phyloP scores from a whole-genome alignment of 352 stramenopile species.

The Thraustochytrium striatum region DNA sequence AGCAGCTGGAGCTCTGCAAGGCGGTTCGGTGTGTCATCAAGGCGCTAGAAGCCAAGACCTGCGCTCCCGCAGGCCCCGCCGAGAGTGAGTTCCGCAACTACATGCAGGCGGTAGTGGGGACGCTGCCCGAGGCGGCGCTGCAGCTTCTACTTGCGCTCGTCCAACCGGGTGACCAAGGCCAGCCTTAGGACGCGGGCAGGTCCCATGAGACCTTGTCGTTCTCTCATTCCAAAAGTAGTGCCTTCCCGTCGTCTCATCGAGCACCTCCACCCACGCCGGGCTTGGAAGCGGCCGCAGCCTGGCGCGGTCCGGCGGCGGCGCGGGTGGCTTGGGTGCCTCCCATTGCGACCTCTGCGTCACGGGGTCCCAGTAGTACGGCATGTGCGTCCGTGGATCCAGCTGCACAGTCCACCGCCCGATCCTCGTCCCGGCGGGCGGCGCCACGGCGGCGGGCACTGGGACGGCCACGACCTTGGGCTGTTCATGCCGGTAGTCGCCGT shows the following conservation, averaged over 20 bases:
- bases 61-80: neutral
- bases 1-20: neutral
- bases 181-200: neutral
- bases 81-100: neutral
- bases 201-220: neutral
- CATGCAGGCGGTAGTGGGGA: neutral
- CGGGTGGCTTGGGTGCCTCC: neutral
- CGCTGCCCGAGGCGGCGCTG: neutral
- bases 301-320: neutral
- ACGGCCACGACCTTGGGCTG: too few relatives aligned
- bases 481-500: neutral
- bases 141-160: neutral
- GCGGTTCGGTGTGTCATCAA: neutral
- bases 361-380: constrained; percentile 33
- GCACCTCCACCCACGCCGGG: constrained; percentile 24
- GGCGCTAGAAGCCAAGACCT: neutral
- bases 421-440: neutral
- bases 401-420: constrained; percentile 23
- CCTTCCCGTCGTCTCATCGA: constrained; percentile 8
- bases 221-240: constrained; percentile 34
- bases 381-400: constrained; percentile 6
- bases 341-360: constrained; percentile 7
- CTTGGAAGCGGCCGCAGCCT: neutral
- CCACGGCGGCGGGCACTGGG: neutral
- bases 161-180: too few relatives aligned